Percentiles rank a stretch among this genome's conserved stretches.
These are phyloP conservation scores for Starmerella tilneyi DNA, from an alignment of 805 yeast species.

Conservation along the genomic window DNA sequence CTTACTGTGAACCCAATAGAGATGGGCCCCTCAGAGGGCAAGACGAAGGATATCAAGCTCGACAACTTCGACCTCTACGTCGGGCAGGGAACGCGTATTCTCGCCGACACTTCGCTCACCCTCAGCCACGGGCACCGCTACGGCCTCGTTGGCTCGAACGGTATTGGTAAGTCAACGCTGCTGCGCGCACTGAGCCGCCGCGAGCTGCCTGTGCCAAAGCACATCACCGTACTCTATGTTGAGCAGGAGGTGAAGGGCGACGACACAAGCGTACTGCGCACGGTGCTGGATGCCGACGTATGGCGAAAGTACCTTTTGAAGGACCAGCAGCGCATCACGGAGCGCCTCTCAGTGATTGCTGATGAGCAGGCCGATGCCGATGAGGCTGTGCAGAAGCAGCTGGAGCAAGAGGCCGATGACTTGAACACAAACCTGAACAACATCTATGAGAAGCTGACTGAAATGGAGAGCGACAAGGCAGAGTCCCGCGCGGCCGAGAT, in stretches of 20 bases:
- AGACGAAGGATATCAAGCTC: slow-evolving; percentile 90
- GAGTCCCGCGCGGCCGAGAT: slow-evolving; percentile 95
- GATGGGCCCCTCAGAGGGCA: slow-evolving; percentile 53
- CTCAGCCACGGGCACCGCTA: slow-evolving; percentile 88
- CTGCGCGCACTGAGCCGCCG: slow-evolving; percentile 85
- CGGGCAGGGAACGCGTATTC: slow-evolving; percentile 88
- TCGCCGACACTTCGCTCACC: slow-evolving; percentile 77
- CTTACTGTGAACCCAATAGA: slow-evolving; percentile 92
- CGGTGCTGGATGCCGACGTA: slow-evolving; percentile 98
- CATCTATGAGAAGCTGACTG: slow-evolving; percentile 69
- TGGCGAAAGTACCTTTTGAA: slow-evolving; percentile 85
- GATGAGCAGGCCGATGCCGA: slow-evolving; percentile 46
- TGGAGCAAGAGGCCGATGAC: slow-evolving; percentile 86
- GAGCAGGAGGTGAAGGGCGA: slow-evolving; percentile 97
- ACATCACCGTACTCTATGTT: slow-evolving; percentile 89
- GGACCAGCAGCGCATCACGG: slow-evolving; percentile 55
- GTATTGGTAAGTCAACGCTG: slow-evolving; percentile 97
- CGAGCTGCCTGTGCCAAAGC: slow-evolving; percentile 88
- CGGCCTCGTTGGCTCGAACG: slow-evolving; percentile 97
- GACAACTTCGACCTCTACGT: slow-evolving; percentile 90
- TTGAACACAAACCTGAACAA: slow-evolving; percentile 67
- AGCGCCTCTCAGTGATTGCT: slow-evolving; percentile 67
- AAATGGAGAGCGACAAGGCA: slow-evolving; percentile 96
- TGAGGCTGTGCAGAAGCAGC: slow-evolving; percentile 46
- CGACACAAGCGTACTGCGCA: slow-evolving; percentile 79